A percentile compares a stretch with the other conserved stretches of the same genome.
Evolutionary conservation across 805 yeast species (phyloP).

Genomic region (Candida caryicola): DNA sequence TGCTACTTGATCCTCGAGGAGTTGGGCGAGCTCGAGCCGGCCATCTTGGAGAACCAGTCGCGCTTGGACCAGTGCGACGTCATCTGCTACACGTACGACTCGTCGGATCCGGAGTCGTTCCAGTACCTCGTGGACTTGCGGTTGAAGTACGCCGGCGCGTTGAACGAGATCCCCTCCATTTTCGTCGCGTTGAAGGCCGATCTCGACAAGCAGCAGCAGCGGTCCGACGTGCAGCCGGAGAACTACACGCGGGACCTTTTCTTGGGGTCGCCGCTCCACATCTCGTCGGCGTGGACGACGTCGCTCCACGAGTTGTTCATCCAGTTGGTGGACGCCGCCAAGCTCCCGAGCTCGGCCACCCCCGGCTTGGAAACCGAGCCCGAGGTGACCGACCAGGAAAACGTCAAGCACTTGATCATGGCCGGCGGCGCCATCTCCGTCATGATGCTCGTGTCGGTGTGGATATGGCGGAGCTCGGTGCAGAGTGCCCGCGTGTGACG

Average conservation of each 20-base stretch:
- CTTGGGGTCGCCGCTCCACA: constrained; percentile 82
- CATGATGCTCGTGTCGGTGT: constrained; percentile 58
- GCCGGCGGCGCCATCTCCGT: constrained; percentile 72
- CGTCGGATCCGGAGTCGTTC: constrained; percentile 94
- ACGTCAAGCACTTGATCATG: constrained; percentile 52
- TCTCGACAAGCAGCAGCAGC: constrained; percentile 90
- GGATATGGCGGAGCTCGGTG: constrained; percentile 59
- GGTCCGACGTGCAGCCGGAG: constrained; percentile 85
- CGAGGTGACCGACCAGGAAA: constrained; percentile 49
- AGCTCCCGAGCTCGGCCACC: constrained; percentile 71
- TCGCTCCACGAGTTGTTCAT: constrained; percentile 81
- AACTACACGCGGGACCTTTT: constrained; percentile 65
- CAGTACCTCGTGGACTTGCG: constrained; percentile 75
- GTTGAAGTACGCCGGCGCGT: constrained; percentile 52
- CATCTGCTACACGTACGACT: constrained; percentile 84
- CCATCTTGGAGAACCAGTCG: constrained; percentile 66
- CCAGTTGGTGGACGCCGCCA: constrained; percentile 86
- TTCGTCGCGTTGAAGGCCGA: constrained; percentile 95
- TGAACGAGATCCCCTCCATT: constrained; percentile 70
- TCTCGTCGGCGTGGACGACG: constrained; percentile 86
- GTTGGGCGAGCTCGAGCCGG: constrained; percentile 81
- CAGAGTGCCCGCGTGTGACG: constrained; percentile 22
- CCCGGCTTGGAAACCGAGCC: constrained; percentile 65
- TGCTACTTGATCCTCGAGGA: constrained; percentile 90
- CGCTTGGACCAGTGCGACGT: constrained; percentile 87